phyloP scores from a whole-genome alignment of 768 basidiomycete species.

The Lyophyllum decastes region DNA sequence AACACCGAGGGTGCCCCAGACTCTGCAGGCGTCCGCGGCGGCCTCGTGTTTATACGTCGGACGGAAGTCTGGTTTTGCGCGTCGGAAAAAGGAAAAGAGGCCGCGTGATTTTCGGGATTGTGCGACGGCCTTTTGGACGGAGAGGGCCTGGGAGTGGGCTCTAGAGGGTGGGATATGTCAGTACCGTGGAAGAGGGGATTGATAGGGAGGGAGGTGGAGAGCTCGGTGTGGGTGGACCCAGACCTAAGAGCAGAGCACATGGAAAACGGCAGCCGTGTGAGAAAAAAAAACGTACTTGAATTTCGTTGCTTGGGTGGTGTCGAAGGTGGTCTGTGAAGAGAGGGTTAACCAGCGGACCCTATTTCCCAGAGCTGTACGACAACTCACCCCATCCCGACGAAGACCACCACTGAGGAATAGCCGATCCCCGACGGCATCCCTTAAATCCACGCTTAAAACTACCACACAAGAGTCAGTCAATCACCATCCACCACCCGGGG shows the following conservation, averaged over 20 bases:
- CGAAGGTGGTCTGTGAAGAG: conserved; percentile 65
- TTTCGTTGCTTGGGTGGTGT: conserved; percentile 75
- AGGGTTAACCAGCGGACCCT: neutral
- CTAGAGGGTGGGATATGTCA: neutral
- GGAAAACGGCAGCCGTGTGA: neutral
- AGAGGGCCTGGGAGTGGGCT: conserved; percentile 59
- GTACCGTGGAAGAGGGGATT: neutral
- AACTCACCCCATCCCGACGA: conserved; percentile 79
- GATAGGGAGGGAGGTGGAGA: neutral
- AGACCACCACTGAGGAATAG: conserved; percentile 79
- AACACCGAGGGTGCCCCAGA: conserved; percentile 79
- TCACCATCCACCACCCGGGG: neutral
- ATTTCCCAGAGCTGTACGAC: neutral
- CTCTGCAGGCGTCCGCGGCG: conserved; percentile 79
- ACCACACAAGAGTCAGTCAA: neutral
- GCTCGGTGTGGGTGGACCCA: neutral
- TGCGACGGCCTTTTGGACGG: conserved; percentile 66
- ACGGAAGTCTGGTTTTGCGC: conserved; percentile 49
- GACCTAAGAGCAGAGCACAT: neutral
- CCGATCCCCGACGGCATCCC: conserved; percentile 93
- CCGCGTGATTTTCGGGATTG: conserved; percentile 79
- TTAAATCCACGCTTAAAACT: conserved; percentile 87
- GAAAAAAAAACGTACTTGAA: conserved; percentile 44
- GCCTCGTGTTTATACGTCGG: conserved; percentile 74
- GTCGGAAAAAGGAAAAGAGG: conserved; percentile 59